Evolutionary conservation across 2,329 filamentous ascomycete species (phyloP), one percentile per base, ranked within the genome.

Genomic region (Neonectria neomacrospora): DNA sequence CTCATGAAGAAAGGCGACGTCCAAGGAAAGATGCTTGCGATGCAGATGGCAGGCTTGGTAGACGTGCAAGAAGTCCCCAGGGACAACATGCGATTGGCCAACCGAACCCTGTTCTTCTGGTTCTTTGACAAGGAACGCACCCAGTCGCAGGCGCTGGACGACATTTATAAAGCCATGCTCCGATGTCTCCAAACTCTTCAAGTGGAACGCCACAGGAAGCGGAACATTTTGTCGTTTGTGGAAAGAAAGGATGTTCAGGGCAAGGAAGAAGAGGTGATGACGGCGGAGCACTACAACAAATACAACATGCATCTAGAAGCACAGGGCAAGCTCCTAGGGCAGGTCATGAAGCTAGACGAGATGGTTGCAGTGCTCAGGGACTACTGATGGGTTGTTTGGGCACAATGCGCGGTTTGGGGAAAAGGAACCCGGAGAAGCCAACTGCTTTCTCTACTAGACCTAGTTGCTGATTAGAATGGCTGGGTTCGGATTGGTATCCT

Each of bases 41-140:
- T 99, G 85, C 92, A 97, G 70, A 90, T 93, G 76, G 89, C 89
- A 18, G 95, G 96, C 2, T 90, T 96, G 64, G 88, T 97, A 12
- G 93, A 98, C 69, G 88, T 97, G 6, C 96, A 99, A 77, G 96
- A 99, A 80, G 91, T 99, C 1, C 96, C 96, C 1, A 92, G 92
- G 68, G 95, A 98, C 73, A 91, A 91, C 68, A 90, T 90, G 65
- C 90, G 94, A 34, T 87, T 91, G 71, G 92, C 94, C 1, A 92
- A 90, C 66, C 89, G 93, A 55, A 97, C 94, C 0, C 86, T 97
- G 23, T 98, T 94, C 76, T 87, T 98, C 59, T 97, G 94, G 90
- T 97, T 89, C 82, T 97, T 93, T 77, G 94, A 98, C 75, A 82
- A 86, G 11, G 88, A 93, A 48, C 87, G 91, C 50, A 90, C 91